Evolutionary conservation across 2,329 filamentous ascomycete species (phyloP).

Genomic region (Aureobasidium namibiae): DNA sequence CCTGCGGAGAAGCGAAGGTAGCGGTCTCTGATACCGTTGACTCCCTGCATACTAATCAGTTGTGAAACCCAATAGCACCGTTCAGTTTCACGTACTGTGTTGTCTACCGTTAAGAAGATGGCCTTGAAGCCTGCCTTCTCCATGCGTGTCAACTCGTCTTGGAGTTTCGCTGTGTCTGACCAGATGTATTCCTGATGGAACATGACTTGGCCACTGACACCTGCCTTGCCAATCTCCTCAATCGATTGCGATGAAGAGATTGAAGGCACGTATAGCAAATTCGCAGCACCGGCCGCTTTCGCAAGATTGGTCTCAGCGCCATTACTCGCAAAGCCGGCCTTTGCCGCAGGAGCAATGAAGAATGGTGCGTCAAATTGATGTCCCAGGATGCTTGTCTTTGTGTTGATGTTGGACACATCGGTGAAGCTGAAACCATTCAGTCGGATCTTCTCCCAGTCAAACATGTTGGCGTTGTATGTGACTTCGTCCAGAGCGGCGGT

Average conservation of each 20-base stretch:
- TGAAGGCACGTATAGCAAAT: conserved; percentile 44
- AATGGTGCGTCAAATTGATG: conserved; percentile 74
- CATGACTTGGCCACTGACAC: conserved; percentile 34
- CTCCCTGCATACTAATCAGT: conserved; percentile 17
- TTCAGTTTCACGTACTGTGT: conserved; percentile 14
- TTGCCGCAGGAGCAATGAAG: conserved; percentile 88
- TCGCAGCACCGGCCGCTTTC: conserved; percentile 39
- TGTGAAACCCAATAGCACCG: background rate
- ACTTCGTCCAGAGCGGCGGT: conserved; percentile 23
- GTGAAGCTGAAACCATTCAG: conserved; percentile 22
- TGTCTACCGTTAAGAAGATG: conserved; percentile 35
- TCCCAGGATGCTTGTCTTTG: conserved; percentile 76
- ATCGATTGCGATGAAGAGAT: conserved; percentile 29
- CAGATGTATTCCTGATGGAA: conserved; percentile 36
- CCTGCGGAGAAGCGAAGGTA: conserved; percentile 26
- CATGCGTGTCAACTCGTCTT: conserved; percentile 25
- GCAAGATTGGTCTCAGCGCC: conserved; percentile 52
- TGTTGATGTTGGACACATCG: conserved; percentile 19
- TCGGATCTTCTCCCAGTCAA: conserved; percentile 21
- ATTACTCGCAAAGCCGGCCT: conserved; percentile 82
- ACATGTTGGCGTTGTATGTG: conserved; percentile 23
- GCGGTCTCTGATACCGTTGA: conserved; percentile 30
- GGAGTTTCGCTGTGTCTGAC: conserved; percentile 25
- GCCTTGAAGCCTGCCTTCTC: conserved; percentile 31
- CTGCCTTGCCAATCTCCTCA: conserved; percentile 26